Evolutionary conservation across 768 basidiomycete species (phyloP).

Genomic region (Pleurotus djamor): DNA sequence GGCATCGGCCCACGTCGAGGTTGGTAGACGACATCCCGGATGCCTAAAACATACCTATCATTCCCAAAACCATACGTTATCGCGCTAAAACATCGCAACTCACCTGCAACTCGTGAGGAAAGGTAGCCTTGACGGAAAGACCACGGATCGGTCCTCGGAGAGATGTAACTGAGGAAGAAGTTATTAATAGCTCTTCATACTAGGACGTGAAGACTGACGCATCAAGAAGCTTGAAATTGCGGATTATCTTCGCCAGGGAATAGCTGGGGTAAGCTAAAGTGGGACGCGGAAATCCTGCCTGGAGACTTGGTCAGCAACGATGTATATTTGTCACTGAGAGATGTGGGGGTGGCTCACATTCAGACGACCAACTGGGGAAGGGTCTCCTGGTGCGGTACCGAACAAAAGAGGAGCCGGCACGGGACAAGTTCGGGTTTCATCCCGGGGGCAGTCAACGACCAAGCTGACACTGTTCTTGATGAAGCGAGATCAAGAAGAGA

Average conservation of each 20-base stretch:
- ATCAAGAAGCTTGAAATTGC: neutral
- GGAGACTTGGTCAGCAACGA: neutral
- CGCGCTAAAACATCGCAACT: neutral
- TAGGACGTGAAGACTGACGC: neutral
- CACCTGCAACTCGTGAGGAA: neutral
- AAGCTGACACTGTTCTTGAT: no score
- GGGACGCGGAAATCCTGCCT: neutral
- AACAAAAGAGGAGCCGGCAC: no score
- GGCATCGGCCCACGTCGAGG: neutral
- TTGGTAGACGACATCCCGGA: neutral
- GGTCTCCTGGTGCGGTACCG: no score
- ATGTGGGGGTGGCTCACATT: no score
- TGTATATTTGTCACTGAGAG: neutral
- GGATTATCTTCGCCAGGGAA: neutral
- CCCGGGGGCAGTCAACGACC: no score
- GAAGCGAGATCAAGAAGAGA: no score
- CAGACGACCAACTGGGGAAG: no score
- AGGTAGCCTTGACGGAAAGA: neutral
- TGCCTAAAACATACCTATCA: neutral
- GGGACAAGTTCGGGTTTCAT: no score
- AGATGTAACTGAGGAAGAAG: neutral
- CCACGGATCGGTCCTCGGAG: neutral
- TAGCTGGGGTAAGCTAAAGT: neutral
- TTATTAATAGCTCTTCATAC: neutral
- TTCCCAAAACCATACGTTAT: neutral